Conservation (phyloP, 768 basidiomycete species). For the Paxillus rubicundulus region DNA sequence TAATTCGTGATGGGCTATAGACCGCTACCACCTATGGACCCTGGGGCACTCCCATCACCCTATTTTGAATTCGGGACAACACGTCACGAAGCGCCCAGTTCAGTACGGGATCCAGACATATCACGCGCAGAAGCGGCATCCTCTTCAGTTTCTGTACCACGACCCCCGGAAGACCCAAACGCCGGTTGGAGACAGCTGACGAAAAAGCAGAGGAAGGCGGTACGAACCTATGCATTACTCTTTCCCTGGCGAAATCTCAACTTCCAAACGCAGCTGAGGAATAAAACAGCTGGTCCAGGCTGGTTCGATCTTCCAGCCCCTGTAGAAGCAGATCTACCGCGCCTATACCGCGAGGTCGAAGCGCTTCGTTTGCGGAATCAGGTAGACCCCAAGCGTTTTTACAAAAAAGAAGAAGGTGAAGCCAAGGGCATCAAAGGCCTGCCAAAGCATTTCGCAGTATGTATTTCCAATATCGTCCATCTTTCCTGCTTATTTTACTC, state of each 20-base stretch:
- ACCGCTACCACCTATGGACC: conserved; percentile 61
- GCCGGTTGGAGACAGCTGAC: conserved; percentile 67
- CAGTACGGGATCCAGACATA: conserved; percentile 60
- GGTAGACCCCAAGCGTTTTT: conserved; percentile 90
- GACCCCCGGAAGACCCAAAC: conserved; percentile 61
- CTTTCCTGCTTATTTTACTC: conserved; percentile 7
- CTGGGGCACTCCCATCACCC: conserved; percentile 58
- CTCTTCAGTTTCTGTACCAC: conserved; percentile 48
- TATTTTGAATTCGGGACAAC: conserved; percentile 58
- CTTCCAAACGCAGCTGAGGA: conserved; percentile 48
- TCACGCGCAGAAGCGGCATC: conserved; percentile 50
- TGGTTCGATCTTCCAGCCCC: conserved; percentile 93
- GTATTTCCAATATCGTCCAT: conserved; percentile 23
- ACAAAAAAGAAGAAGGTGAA: conserved; percentile 83
- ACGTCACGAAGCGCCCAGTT: conserved; percentile 42
- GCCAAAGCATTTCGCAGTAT: conserved; percentile 88
- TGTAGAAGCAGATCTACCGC: conserved; percentile 72
- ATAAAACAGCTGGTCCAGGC: conserved; percentile 69
- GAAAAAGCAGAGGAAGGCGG: conserved; percentile 70
- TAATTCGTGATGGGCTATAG: conserved; percentile 31
- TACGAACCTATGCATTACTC: conserved; percentile 29
- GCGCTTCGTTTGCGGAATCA: conserved; percentile 83
- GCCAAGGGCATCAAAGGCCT: conserved; percentile 80
- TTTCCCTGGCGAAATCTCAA: not conserved
- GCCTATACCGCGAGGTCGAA: conserved; percentile 81